phyloP scores from a whole-genome alignment of 2,329 filamentous ascomycete species.

The Sclerotinia trifoliorum region DNA sequence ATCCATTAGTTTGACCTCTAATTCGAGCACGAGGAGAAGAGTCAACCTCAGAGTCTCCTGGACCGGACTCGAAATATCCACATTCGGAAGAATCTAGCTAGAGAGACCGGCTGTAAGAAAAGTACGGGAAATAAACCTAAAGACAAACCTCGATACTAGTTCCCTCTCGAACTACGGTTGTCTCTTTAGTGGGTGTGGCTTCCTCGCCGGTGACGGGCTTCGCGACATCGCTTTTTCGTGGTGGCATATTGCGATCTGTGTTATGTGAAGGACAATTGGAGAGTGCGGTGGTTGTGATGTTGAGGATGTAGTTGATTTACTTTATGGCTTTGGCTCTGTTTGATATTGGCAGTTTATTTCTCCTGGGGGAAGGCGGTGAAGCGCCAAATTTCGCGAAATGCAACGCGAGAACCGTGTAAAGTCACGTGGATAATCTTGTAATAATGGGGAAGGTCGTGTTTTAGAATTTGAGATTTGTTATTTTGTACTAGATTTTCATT shows the following conservation, averaged over 20 bases:
- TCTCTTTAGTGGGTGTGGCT: slow-evolving; percentile 34
- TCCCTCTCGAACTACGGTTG: slow-evolving; percentile 30
- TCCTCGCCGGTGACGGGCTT: slow-evolving; percentile 48
- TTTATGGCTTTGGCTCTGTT: neutral
- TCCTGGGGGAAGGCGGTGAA: slow-evolving; percentile 17
- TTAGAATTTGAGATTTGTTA: neutral
- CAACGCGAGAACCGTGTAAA: slow-evolving; percentile 11
- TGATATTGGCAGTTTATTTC: slow-evolving; percentile 9
- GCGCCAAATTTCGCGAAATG: neutral
- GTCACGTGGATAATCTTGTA: neutral
- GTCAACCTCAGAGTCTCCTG: neutral
- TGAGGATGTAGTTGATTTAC: neutral
- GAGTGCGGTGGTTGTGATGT: slow-evolving; percentile 1
- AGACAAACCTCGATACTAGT: slow-evolving; percentile 52
- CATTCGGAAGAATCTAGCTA: neutral
- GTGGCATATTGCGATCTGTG: slow-evolving; percentile 48
- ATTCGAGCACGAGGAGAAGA: neutral
- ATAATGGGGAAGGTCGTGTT: neutral
- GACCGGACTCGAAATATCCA: no score
- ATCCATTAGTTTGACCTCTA: neutral
- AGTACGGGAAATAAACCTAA: neutral
- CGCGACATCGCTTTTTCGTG: slow-evolving; percentile 55
- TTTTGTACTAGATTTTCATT: neutral
- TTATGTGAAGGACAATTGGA: neutral
- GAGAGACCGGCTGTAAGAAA: neutral